These are phyloP conservation scores for Oryza glumipatula DNA, from an alignment of 176 grass and related monocot genomes.

Conservation along the genomic window DNA sequence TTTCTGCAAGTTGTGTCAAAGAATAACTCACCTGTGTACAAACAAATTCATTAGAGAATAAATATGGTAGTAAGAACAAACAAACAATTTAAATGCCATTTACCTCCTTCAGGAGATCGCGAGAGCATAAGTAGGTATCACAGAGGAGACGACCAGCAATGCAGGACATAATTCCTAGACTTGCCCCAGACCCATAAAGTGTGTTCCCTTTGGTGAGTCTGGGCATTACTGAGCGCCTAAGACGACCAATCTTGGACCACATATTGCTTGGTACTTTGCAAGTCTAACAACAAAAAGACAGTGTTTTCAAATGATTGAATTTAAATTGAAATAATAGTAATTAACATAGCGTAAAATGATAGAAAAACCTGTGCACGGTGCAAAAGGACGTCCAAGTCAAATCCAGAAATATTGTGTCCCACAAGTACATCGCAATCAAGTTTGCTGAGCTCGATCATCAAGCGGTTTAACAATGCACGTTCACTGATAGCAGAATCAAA, in stretches of 20 bases:
- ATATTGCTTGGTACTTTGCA: slow-evolving; percentile 82
- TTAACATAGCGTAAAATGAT: slow-evolving; percentile 10
- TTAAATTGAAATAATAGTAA: slow-evolving; percentile 1
- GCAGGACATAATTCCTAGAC: slow-evolving; percentile 95
- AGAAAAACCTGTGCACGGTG: slow-evolving; percentile 86
- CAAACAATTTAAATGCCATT: slow-evolving; percentile 17
- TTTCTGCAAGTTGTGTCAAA: slow-evolving; percentile 96
- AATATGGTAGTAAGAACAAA: not conserved
- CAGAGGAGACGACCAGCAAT: slow-evolving; percentile 95
- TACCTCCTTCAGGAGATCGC: slow-evolving; percentile 94
- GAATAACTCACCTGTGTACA: slow-evolving; percentile 88
- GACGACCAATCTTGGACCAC: slow-evolving; percentile 98
- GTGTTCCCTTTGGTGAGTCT: slow-evolving; percentile 88
- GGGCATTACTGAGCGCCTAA: slow-evolving; percentile 84
- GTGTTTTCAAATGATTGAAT: slow-evolving; percentile 21
- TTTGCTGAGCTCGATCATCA: slow-evolving; percentile 96
- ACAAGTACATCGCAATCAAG: slow-evolving; percentile 94
- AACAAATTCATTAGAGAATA: slow-evolving; percentile 30
- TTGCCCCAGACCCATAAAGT: slow-evolving; percentile 94
- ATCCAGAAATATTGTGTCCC: slow-evolving; percentile 98
- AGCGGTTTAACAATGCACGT: slow-evolving; percentile 92
- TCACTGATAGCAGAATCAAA: slow-evolving; percentile 62
- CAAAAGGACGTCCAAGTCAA: slow-evolving; percentile 93
- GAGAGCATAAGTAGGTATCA: slow-evolving; percentile 96
- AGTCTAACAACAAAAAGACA: slow-evolving; percentile 52